Evolutionary conservation across 306 rosid genomes (phyloP), one percentile per base, ranked within the genome.

Genomic region (Senna tora): DNA sequence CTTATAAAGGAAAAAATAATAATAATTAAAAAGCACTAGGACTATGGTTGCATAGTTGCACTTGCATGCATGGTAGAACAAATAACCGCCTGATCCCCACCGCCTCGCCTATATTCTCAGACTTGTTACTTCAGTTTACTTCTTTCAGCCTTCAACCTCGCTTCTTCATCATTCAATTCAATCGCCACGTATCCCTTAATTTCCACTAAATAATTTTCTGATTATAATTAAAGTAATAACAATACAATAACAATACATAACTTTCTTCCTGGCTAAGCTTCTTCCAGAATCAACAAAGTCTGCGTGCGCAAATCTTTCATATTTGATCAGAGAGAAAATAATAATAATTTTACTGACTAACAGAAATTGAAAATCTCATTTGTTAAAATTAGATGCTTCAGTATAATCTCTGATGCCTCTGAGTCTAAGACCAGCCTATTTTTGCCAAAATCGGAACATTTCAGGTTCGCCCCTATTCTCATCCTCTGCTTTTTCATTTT

Each of bases 401-500:
- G 28, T 30, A 4, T 50, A 66, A 54, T 77, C 73, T 47, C 39
- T 75, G 76, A 69, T 77, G 60, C 65, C 73, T 73, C 80, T 5
- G 12, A 12, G 9, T 12, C 71, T 5, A 12, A 12, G 9, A 12
- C 71, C 32, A 76, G 66, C 32, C 39, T 74, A 76, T 64, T 72
- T 60, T 38, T 41, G 65, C 58, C 39, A 72, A 75, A 67, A 33
- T 85, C 74, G 77, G 69, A 66, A 66, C 50, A 53, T 47, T 70
- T 73, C 79, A 78, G 88, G 80, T 83, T 67, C 20, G 59, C 56
- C 32, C 32, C 46, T 13, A 64, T 79, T 56, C 61, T 64, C 62
- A 70, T 22, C 20, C 9, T 34, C 65, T 2, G 36, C 71, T 51
- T 75, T 77, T 0, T 13, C 46, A 79, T 16, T 65, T 80, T 72